phyloP scores from a whole-genome alignment of 495 filamentous ascomycete genomes.

The Glarea lozoyensis region DNA sequence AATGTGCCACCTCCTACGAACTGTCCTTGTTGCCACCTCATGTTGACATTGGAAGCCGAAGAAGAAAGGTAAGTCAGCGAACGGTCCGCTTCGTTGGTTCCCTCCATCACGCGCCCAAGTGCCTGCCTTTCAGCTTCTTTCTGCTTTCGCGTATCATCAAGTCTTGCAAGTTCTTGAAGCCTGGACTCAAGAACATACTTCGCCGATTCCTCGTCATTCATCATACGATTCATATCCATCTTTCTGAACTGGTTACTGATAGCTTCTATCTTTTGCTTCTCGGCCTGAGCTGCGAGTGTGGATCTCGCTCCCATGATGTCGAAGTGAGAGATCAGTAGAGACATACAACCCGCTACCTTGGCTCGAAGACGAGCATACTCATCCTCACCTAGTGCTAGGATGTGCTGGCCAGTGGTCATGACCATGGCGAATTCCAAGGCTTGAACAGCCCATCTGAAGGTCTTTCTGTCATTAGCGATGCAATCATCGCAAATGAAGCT shows the following conservation, averaged over 20 bases:
- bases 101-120: slow-evolving; percentile 82
- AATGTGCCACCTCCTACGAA: slow-evolving; percentile 97
- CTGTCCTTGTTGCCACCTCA: slow-evolving; percentile 96
- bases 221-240: slow-evolving; percentile 64
- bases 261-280: slow-evolving; percentile 73
- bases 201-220: slow-evolving; percentile 78
- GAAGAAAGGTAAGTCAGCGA: slow-evolving; percentile 90
- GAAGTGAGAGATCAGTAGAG: slow-evolving; percentile 92
- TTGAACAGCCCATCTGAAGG: slow-evolving; percentile 92
- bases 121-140: slow-evolving; percentile 83
- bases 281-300: slow-evolving; percentile 83
- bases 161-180: slow-evolving; percentile 54
- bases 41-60: slow-evolving; percentile 84
- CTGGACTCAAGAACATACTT: slow-evolving; percentile 65
- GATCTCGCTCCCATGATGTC: slow-evolving; percentile 97
- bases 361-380: slow-evolving; percentile 73
- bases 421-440: slow-evolving; percentile 95
- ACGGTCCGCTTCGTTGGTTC: slow-evolving; percentile 88
- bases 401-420: slow-evolving; percentile 88
- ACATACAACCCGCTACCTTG: slow-evolving; percentile 97
- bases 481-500: slow-evolving; percentile 98
- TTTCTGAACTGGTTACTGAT: slow-evolving; percentile 64
- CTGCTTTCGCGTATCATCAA: slow-evolving; percentile 71
- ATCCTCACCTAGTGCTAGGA: slow-evolving; percentile 74
- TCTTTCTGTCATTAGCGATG: slow-evolving; percentile 86